A percentile compares a stretch with the other conserved stretches of the same genome.
phyloP scores from a whole-genome alignment of 1,139 yeast species.

The Geotrichum cucujoidarum region DNA sequence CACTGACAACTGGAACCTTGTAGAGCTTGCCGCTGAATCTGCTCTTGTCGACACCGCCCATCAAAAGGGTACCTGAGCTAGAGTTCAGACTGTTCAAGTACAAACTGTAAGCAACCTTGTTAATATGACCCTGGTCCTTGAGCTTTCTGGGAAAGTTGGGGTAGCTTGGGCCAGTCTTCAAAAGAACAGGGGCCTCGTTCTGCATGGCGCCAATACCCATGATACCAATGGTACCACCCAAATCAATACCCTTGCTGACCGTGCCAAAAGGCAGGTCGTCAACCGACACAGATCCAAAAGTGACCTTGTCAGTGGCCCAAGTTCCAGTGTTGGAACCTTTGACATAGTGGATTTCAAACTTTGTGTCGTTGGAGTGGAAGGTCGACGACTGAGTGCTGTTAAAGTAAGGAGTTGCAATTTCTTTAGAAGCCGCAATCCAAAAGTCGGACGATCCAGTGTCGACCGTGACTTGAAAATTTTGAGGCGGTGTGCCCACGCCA shows the following conservation, averaged over 20 bases:
- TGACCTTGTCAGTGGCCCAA: slow-evolving; percentile 15
- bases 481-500: slow-evolving; percentile 38
- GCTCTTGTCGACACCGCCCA: slow-evolving; percentile 56
- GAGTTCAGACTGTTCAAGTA: slow-evolving; percentile 44
- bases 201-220: slow-evolving; percentile 16
- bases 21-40: slow-evolving; percentile 46
- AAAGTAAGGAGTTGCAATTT: slow-evolving; percentile 8
- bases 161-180: slow-evolving; percentile 24
- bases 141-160: slow-evolving; percentile 47
- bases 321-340: slow-evolving; percentile 17
- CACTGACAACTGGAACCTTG: slow-evolving; percentile 28
- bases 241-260: slow-evolving; percentile 12
- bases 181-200: slow-evolving; percentile 14
- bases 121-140: slow-evolving; percentile 45
- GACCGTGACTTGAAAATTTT: slow-evolving; percentile 34
- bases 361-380: slow-evolving; percentile 3
- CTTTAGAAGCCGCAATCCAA: slow-evolving; percentile 37
- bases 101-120: slow-evolving; percentile 47
- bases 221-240: slow-evolving; percentile 16
- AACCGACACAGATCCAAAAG: slow-evolving; percentile 8
- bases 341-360: slow-evolving; percentile 16
- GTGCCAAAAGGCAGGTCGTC: slow-evolving; percentile 12
- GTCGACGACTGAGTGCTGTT: slow-evolving; percentile 1
- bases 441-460: slow-evolving; percentile 44
- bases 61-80: slow-evolving; percentile 46